These are phyloP conservation scores for Tolypocladium guangdongense DNA, from an alignment of 2,329 filamentous ascomycete species.

Conservation along the genomic window DNA sequence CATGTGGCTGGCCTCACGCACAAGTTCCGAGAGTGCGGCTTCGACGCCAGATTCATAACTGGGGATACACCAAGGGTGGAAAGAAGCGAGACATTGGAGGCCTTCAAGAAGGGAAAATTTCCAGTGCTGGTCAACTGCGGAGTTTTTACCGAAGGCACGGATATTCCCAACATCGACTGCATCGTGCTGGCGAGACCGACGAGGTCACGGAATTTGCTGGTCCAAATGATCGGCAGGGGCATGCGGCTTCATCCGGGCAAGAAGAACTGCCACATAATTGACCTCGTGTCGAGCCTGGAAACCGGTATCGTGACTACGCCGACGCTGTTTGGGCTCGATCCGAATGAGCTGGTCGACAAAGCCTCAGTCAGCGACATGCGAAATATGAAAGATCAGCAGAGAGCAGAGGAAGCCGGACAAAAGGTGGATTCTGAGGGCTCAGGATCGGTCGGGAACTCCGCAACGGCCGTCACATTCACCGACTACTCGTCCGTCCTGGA, in stretches of 20 bases:
- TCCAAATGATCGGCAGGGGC: constrained; percentile 96
- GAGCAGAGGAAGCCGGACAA: constrained; percentile 24
- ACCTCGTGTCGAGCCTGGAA: constrained; percentile 81
- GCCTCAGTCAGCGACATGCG: constrained; percentile 53
- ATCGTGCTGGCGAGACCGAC: constrained; percentile 81
- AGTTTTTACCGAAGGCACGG: constrained; percentile 93
- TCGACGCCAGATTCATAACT: constrained; percentile 82
- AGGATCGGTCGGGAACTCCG: constrained; percentile 5
- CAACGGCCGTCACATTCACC: constrained; percentile 59
- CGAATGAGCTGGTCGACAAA: constrained; percentile 61
- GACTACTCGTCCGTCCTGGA: constrained; percentile 92
- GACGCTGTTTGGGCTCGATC: constrained; percentile 86
- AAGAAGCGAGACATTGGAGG: constrained; percentile 58
- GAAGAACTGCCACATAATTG: constrained; percentile 84
- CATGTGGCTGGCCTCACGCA: constrained; percentile 69
- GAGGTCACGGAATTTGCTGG: constrained; percentile 79
- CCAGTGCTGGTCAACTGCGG: constrained; percentile 90
- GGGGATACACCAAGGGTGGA: constrained; percentile 62
- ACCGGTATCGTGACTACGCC: constrained; percentile 84
- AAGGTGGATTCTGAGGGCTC: constrained; percentile 5
- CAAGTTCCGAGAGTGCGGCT: constrained; percentile 63
- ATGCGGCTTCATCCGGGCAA: constrained; percentile 77
- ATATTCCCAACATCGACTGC: constrained; percentile 96
- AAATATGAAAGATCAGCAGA: constrained; percentile 36
- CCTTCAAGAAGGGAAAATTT: constrained; percentile 66